Conservation (phyloP, 2,329 filamentous ascomycete species). For the Aspergillus fumigatus region DNA sequence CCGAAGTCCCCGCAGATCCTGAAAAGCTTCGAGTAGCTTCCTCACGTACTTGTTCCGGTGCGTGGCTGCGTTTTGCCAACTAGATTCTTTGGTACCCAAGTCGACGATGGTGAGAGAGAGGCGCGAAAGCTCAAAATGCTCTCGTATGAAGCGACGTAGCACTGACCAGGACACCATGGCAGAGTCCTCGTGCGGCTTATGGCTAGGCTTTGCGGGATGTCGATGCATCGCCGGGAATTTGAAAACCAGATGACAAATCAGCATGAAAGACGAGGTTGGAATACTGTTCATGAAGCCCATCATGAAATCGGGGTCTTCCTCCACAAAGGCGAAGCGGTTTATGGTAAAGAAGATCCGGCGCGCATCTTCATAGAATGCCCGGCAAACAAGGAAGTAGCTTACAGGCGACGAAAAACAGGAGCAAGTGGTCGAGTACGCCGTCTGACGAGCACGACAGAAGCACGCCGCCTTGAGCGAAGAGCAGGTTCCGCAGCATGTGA, state of each 20-base stretch:
- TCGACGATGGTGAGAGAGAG: constrained; percentile 20
- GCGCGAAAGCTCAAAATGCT: constrained; percentile 19
- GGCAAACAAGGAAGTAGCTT: constrained; percentile 22
- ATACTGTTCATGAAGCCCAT: constrained; percentile 17
- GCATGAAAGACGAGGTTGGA: constrained; percentile 14
- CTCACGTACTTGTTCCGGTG: constrained; percentile 15
- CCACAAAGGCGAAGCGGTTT: constrained; percentile 19
- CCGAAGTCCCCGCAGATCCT: constrained; percentile 13
- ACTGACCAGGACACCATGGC: constrained; percentile 18
- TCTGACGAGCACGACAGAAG: constrained; percentile 19
- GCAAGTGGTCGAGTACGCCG: constrained; percentile 21
- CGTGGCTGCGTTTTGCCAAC: not conserved
- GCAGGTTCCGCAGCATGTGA: constrained; percentile 21
- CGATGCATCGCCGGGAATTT: constrained; percentile 16
- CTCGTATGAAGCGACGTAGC: constrained; percentile 25
- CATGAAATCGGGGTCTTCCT: constrained; percentile 19
- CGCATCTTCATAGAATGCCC: constrained; percentile 18
- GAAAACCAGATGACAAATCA: constrained; percentile 19
- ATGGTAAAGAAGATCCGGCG: constrained; percentile 18
- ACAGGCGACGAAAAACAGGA: constrained; percentile 20
- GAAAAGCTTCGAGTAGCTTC: constrained; percentile 15
- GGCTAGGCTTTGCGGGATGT: not conserved
- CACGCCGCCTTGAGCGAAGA: constrained; percentile 16
- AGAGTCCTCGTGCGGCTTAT: constrained; percentile 6
- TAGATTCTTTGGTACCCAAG: constrained; percentile 6